Percentiles rank a stretch among this genome's conserved stretches.
Evolutionary conservation across 768 basidiomycete species (phyloP).

Genomic region (Tulasnella sp.): DNA sequence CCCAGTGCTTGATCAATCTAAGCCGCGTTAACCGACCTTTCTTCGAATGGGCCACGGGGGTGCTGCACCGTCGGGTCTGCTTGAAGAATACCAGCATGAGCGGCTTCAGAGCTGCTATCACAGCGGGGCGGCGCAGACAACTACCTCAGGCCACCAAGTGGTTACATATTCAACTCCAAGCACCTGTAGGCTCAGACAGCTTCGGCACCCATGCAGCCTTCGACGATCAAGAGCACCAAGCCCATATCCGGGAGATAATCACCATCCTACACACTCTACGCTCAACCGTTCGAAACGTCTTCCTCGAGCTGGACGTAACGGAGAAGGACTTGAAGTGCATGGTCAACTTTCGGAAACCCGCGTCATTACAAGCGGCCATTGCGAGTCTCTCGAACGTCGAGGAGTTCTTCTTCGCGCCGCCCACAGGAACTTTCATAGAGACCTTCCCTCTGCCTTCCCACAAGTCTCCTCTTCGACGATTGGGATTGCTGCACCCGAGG

Average conservation of each 20-base stretch:
- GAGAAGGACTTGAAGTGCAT: background rate
- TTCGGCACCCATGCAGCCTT: background rate
- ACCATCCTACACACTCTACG: background rate
- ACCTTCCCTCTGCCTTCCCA: background rate
- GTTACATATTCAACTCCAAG: background rate
- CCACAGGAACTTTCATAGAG: background rate
- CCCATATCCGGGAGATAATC: background rate
- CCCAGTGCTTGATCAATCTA: background rate
- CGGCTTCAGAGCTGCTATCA: background rate
- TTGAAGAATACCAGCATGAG: background rate
- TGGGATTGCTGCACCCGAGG: background rate
- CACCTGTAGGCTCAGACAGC: background rate
- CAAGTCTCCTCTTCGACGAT: background rate
- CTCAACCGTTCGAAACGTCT: background rate
- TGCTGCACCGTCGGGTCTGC: background rate
- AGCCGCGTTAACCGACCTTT: background rate
- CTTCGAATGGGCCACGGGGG: background rate
- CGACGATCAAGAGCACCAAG: background rate
- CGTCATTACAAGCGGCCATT: background rate
- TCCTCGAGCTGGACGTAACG: background rate
- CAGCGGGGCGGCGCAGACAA: background rate
- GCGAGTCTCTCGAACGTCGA: background rate
- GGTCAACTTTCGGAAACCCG: background rate
- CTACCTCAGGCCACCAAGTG: background rate
- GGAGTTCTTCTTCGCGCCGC: background rate